These are phyloP conservation scores for Heteromeles arbutifolia DNA, from an alignment of 306 rosid genomes.

Conservation along the genomic window DNA sequence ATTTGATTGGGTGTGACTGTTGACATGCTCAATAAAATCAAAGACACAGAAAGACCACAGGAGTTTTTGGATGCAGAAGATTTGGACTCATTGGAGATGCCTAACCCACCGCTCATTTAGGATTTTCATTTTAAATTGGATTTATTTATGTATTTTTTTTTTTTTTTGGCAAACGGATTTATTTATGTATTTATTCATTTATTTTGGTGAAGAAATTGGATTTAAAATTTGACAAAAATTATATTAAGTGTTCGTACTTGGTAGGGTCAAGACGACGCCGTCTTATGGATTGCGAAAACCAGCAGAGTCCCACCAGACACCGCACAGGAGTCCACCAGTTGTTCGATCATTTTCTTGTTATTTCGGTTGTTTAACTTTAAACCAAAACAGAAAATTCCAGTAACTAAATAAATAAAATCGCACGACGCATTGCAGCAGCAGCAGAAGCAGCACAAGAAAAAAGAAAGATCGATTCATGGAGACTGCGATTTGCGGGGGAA, in stretches of 20 bases:
- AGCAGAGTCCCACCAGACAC: neutral
- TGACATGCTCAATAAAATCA: too few species aligned
- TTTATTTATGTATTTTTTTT: too few species aligned
- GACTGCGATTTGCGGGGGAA: slow-evolving; percentile 56
- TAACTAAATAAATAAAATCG: neutral
- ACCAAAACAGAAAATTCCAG: neutral
- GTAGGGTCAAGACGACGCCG: neutral
- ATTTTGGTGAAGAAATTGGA: too few species aligned
- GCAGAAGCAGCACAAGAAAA: neutral
- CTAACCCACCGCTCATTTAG: too few species aligned
- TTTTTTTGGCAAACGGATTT: too few species aligned
- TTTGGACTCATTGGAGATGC: too few species aligned
- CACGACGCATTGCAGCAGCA: neutral
- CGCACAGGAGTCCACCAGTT: neutral
- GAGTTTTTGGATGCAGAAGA: too few species aligned
- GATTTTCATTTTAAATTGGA: too few species aligned
- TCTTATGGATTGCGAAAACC: neutral
- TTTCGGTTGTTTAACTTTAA: neutral
- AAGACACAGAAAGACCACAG: too few species aligned
- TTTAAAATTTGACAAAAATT: too few species aligned
- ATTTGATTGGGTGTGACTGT: too few species aligned
- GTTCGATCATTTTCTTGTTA: neutral
- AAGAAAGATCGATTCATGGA: slow-evolving; percentile 35
- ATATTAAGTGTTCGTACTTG: neutral
- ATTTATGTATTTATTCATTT: too few species aligned